Base-by-base conservation (phyloP, 164 flowering plant genomes). In the Nymphaea thermarum region DNA sequence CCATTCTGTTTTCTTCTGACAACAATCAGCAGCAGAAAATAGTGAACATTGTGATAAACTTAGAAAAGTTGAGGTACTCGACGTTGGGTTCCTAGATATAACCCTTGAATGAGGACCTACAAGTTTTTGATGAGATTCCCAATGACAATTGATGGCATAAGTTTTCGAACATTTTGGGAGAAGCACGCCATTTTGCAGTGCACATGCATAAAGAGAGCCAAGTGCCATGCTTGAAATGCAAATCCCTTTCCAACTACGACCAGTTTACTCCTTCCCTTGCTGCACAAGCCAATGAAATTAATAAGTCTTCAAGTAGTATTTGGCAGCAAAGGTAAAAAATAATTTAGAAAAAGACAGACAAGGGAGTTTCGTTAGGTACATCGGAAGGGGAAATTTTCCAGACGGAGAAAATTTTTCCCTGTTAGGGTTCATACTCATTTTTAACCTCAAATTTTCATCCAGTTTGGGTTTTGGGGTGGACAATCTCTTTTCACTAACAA, bases 61-160 rank as follows among this genome's bases (percentile, higher is more conserved):
- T 11, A 71, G 64, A 61, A 66, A 57, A 71, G 60, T 8, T 18
- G 72, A 5, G 55, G 55, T 47, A 47, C 55, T 12, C 0, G 12
- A 47, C 55, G 7, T 47, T 3, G 55, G 55, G 43, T 66, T 76
- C 51, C 67, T 76, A 25, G 14, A 66, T 2, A 15, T 25, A 15
- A 71, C 6, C 51, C 43, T 73, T 14, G 70, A 57, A 74, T 66
- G 16, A 51, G 64, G 71, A 68, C 65, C 44, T 44, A 63, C 15
- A 44, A 70, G 66, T 71, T 65, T 73, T n/a, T 62, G 76, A 18
- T 42, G 42, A 66, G 25, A n/a, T 42, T 43, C 69, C 47, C 62
- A 36, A 60, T 42, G 16, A 43, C 65, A 63, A 44, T 66, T 45
- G 59, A 43, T 67, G n/a, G 65, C 65, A 17, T 25, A n/a, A 44